phyloP scores from a whole-genome alignment of 1,139 yeast genomes.

The Blastobotrys arbuscula region DNA sequence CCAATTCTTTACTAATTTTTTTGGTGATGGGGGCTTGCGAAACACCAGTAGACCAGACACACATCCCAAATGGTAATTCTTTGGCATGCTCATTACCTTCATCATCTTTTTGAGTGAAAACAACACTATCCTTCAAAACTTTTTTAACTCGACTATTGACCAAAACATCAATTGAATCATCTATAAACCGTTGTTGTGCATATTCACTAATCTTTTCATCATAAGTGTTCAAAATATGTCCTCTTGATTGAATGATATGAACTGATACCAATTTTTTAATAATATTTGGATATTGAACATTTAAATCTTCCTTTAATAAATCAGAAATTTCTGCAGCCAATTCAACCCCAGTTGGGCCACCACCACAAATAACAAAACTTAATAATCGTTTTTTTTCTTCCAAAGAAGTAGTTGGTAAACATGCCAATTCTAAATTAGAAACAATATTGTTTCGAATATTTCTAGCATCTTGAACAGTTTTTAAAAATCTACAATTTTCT shows the following conservation, averaged over 20 bases:
- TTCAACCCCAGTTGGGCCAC: slow-evolving; percentile 69
- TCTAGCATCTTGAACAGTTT: slow-evolving; percentile 62
- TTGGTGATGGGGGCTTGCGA: slow-evolving; percentile 54
- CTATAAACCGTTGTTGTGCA: slow-evolving; percentile 53
- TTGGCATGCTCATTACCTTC: slow-evolving; percentile 28
- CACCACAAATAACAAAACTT: slow-evolving; percentile 63
- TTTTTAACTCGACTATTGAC: slow-evolving; percentile 56
- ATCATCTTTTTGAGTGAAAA: slow-evolving; percentile 42
- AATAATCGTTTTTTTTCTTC: slow-evolving; percentile 53
- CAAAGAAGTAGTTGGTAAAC: slow-evolving; percentile 54
- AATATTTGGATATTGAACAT: slow-evolving; percentile 48
- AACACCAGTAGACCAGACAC: slow-evolving; percentile 67
- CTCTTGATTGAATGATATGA: slow-evolving; percentile 59
- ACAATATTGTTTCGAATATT: slow-evolving; percentile 49
- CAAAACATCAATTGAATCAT: slow-evolving; percentile 53
- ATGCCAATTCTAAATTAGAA: slow-evolving; percentile 50
- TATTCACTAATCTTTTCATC: slow-evolving; percentile 55
- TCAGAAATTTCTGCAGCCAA: slow-evolving; percentile 62
- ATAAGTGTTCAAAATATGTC: slow-evolving; percentile 58
- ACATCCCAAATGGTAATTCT: slow-evolving; percentile 53
- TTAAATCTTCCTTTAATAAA: slow-evolving; percentile 53
- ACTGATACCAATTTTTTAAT: slow-evolving; percentile 55
- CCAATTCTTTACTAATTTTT: slow-evolving; percentile 41
- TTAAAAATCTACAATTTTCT: slow-evolving; percentile 51
- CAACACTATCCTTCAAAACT: slow-evolving; percentile 47